Conservation (phyloP, 23 red algal species). For the Rhodosorus marinus region DNA sequence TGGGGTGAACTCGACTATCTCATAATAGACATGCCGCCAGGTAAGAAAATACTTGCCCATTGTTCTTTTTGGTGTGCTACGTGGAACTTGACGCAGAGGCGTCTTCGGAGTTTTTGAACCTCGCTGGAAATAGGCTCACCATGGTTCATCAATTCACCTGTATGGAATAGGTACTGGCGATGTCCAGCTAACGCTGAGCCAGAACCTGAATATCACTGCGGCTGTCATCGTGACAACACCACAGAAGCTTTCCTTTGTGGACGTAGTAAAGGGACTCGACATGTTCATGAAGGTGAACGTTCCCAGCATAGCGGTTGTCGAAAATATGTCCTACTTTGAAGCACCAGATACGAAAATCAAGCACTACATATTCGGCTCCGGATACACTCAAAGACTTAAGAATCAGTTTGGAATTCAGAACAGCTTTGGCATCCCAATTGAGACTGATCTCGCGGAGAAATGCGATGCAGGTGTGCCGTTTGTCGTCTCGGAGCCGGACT, state of each 20-base stretch:
- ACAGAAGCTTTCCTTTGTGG: slow-evolving; percentile 84
- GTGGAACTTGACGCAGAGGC: too few relatives aligned
- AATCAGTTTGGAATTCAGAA: slow-evolving; percentile 63
- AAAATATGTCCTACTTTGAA: slow-evolving; percentile 93
- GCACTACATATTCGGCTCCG: slow-evolving; percentile 82
- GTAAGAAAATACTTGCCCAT: too few relatives aligned
- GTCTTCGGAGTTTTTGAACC: too few relatives aligned
- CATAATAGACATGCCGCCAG: slow-evolving; percentile 91
- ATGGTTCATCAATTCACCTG: too few relatives aligned
- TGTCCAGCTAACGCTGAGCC: slow-evolving; percentile 84
- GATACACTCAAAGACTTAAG: slow-evolving; percentile 37
- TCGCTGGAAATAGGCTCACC: background rate
- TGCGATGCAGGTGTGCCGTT: slow-evolving; percentile 63
- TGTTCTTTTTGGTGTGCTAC: too few relatives aligned
- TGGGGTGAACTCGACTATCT: slow-evolving; percentile 96
- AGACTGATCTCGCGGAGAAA: slow-evolving; percentile 35
- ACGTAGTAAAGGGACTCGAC: slow-evolving; percentile 92
- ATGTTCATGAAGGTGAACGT: slow-evolving; percentile 94
- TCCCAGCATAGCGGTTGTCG: slow-evolving; percentile 73
- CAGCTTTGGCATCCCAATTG: slow-evolving; percentile 61
- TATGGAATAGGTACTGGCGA: too few relatives aligned
- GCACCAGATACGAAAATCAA: slow-evolving; percentile 50
- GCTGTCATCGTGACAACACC: slow-evolving; percentile 97
- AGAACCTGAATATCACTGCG: slow-evolving; percentile 65
- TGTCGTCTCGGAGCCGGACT: slow-evolving; percentile 21